phyloP scores from a whole-genome alignment of 805 yeast genomes.

The Wickerhamomyces silvicola region DNA sequence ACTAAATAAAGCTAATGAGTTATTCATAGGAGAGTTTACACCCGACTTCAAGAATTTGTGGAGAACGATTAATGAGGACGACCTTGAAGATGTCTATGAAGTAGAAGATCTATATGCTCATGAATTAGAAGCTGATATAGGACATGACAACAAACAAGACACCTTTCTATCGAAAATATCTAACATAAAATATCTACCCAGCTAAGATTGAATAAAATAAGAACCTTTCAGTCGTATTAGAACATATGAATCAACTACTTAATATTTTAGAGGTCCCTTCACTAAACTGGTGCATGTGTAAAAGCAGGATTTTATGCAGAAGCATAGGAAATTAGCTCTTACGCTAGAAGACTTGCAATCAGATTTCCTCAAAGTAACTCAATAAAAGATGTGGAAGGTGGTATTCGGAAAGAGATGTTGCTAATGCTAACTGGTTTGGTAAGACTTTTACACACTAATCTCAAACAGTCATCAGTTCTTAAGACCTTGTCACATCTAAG shows the following conservation, averaged over 20 bases:
- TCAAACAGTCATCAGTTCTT: slow-evolving; percentile 71
- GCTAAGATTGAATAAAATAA: slow-evolving; percentile 15
- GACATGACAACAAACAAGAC: slow-evolving; percentile 19
- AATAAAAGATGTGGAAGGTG: slow-evolving; percentile 42
- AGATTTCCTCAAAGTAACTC: slow-evolving; percentile 59
- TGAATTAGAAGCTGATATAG: slow-evolving; percentile 19
- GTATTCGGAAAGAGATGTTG: slow-evolving; percentile 50
- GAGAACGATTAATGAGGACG: slow-evolving; percentile 24
- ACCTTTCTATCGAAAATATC: slow-evolving; percentile 25
- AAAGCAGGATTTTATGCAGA: slow-evolving; percentile 83
- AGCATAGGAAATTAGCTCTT: slow-evolving; percentile 76
- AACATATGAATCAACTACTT: slow-evolving; percentile 62
- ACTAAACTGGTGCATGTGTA: slow-evolving; percentile 74
- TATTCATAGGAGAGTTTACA: slow-evolving; percentile 28
- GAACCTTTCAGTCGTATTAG: slow-evolving; percentile 36
- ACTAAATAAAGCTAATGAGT: slow-evolving; percentile 18
- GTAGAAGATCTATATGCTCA: slow-evolving; percentile 14
- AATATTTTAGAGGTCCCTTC: slow-evolving; percentile 84
- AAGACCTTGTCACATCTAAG: slow-evolving; percentile 73
- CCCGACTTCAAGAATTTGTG: slow-evolving; percentile 25
- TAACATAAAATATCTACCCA: slow-evolving; percentile 14
- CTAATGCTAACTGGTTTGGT: slow-evolving; percentile 69
- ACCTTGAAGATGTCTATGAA: slow-evolving; percentile 26
- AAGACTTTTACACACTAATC: slow-evolving; percentile 62
- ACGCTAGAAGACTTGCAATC: slow-evolving; percentile 59